phyloP scores from a whole-genome alignment of 2,329 filamentous ascomycete genomes.

The Alternaria brassicae region DNA sequence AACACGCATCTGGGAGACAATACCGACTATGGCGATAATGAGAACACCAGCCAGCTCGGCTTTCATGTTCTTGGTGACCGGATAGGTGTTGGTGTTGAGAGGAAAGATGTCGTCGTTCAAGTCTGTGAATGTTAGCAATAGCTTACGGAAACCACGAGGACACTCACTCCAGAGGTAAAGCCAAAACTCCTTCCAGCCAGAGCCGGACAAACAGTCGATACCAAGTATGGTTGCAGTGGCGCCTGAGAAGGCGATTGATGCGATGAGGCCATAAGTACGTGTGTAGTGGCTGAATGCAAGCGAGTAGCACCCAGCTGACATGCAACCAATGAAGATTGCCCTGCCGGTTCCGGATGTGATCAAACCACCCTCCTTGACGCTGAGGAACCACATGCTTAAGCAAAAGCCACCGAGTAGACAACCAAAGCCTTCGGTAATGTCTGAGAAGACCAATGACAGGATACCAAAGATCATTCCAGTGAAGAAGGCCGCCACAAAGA shows the following conservation, averaged over 20 bases:
- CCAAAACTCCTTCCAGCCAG: conserved; percentile 97
- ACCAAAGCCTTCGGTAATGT: conserved; percentile 83
- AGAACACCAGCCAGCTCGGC: conserved; percentile 83
- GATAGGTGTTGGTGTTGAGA: conserved; percentile 76
- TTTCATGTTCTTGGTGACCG: conserved; percentile 82
- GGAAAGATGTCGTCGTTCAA: conserved; percentile 82
- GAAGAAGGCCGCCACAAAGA: conserved; percentile 77
- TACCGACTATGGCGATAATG: conserved; percentile 74
- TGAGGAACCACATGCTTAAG: conserved; percentile 88
- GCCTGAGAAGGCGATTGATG: conserved; percentile 78
- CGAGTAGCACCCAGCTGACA: conserved; percentile 72
- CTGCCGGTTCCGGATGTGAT: conserved; percentile 68
- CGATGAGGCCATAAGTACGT: conserved; percentile 78
- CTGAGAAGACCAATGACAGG: conserved; percentile 77
- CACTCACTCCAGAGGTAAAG: conserved; percentile 80
- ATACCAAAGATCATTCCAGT: conserved; percentile 78
- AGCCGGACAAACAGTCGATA: conserved; percentile 87
- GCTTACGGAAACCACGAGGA: not conserved
- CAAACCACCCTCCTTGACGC: conserved; percentile 77
- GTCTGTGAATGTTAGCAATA: conserved; percentile 48
- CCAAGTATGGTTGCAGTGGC: conserved; percentile 81
- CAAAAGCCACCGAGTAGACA: conserved; percentile 88
- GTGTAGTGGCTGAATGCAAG: conserved; percentile 77
- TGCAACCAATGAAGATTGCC: conserved; percentile 75
- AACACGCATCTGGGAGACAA: conserved; percentile 83